Base-by-base conservation (phyloP, 2,329 filamentous ascomycete species). In the Colletotrichum sansevieriae region DNA sequence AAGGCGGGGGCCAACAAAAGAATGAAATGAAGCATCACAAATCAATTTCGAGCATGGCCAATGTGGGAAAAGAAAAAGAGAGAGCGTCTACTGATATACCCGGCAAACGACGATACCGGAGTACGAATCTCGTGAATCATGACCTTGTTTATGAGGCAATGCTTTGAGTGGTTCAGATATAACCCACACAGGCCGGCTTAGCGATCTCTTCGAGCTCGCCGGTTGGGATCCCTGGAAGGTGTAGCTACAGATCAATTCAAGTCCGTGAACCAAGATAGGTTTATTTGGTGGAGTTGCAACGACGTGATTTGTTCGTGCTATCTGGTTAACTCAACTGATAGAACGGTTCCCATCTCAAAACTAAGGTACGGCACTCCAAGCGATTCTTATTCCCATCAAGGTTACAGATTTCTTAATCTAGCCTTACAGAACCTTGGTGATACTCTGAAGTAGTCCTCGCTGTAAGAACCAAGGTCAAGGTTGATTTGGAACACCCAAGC, bases 1-100 rank as follows among this genome's bases (percentile, higher is more conserved):
- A 82, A 77, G 76, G 76, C 74, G 73, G 77, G 80, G 77, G 80
- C 79, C 82, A 80, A 59, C 49, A 65, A 49, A 68, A 68, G 15
- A 68, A 68, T 65, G 66, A 51, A 69, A 69, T 69, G 79, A 82
- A 84, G 80, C 80, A 82, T 78, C 78, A 78, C 25, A 35, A 63
- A 44, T 55, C 60, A 51, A 54, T 56, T 65, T 60, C 47, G 66
- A 69, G 62, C 56, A 66, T 65, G 62, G 54, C 61, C 61, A 46
- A 51, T 52, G 55, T 43, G 63, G 43, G 49, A 39, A 55, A 59
- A 33, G 54, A 52, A 3, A 15, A 55, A 56, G 33, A 49, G 52
- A 47, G 39, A 47, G 39, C 29, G 29, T 46, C 64, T 59, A 33
- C 60, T 70, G 67, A 47, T 57, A 69, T 49, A 65, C 33, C 39